Base-by-base conservation (phyloP, 257 asterid genomes). In the Forsythia suspensa region DNA sequence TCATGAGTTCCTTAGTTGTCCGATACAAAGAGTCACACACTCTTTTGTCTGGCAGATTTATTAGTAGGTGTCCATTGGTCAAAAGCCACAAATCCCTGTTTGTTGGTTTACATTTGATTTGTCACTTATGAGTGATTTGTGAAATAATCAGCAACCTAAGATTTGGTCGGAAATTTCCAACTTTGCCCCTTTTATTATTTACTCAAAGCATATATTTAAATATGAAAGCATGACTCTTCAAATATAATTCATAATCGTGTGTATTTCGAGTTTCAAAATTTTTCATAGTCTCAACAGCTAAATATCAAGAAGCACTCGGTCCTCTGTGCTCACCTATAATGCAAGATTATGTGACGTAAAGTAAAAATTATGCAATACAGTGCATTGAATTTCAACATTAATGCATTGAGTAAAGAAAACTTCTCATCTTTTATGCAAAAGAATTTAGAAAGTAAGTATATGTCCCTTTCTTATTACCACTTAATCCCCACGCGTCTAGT, bases 31-130 rank as follows among this genome's bases (percentile, higher is more conserved):
- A 65, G 80, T 84, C 87, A 76, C 82, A 37, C 59, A 42, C 88
- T 75, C 79, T 76, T 82, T 81, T 80, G 79, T 75, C 85, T 82
- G 75, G n/a, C 12, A 41, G 34, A 75, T 63, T 73, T 63, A 77
- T 68, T 81, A 75, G 76, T 80, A 81, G 83, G 80, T 72, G 76
- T 74, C 66, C 79, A 63, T 57, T 65, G 73, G 65, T 76, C 66
- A 79, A 83, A 74, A 70, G 80, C 71, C 12, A 38, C 13, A 42
- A 48, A 15, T 48, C 71, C 41, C 70, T 37, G 29, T n/a, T 20
- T 38, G 10, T n/a, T 41, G 40, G 36, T 68, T 8, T 74, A 51
- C 34, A 70, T 70, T 51, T 70, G 6, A 72, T 10, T 55, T n/a
- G 5, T 55, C 65, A 57, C 29, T 55, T 2, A 55, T 6, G 11